Evolutionary conservation across 306 rosid species (phyloP).

Genomic region (Hippophae tibetana): DNA sequence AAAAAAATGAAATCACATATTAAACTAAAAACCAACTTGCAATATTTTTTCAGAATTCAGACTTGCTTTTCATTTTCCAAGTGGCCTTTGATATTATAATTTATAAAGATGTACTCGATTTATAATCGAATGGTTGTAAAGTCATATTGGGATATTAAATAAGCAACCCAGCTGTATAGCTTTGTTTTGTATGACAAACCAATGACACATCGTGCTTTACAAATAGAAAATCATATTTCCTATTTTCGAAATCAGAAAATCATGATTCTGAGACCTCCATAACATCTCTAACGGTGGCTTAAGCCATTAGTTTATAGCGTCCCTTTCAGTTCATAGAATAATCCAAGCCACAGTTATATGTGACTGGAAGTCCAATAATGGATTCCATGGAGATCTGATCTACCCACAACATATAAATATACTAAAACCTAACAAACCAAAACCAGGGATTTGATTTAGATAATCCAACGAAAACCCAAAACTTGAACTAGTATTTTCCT

Average conservation of each 20-base stretch:
- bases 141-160: conserved; percentile 2
- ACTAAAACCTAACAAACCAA: too few species aligned
- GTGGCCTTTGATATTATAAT: neutral
- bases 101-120: neutral
- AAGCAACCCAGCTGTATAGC: conserved; percentile 6
- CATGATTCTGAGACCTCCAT: neutral
- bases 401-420: too few species aligned
- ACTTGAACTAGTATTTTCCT: too few species aligned
- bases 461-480: too few species aligned
- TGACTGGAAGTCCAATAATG: too few species aligned
- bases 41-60: conserved; percentile 1
- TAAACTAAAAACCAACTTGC: neutral
- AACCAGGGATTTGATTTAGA: too few species aligned
- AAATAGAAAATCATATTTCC: conserved; percentile 10
- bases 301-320: too few species aligned
- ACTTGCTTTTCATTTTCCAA: neutral
- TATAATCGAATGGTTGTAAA: neutral
- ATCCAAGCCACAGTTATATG: too few species aligned
- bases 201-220: conserved; percentile 21
- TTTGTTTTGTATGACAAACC: conserved; percentile 18
- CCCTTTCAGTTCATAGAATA: too few species aligned
- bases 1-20: too few species aligned
- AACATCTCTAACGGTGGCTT: too few species aligned
- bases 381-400: too few species aligned
- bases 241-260: neutral